Conservation (phyloP, 2,329 filamentous ascomycete species). For the Neurospora sp. region DNA sequence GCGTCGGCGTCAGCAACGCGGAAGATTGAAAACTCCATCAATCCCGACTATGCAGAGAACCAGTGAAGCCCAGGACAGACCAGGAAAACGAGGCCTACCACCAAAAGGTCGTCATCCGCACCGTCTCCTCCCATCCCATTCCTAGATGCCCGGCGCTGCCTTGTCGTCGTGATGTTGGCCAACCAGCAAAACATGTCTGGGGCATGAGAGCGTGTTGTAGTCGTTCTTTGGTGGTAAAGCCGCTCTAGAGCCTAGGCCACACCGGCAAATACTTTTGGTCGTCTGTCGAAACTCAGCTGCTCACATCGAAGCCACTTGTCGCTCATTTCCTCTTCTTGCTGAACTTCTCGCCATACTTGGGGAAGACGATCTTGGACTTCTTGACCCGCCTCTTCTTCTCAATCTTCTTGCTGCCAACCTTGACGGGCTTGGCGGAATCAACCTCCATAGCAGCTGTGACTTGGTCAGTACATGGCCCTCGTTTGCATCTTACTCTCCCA, state of each 20-base stretch:
- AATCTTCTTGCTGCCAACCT: slow-evolving; percentile 38
- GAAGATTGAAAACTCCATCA: background rate
- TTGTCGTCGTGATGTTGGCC: background rate
- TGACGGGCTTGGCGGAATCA: slow-evolving; percentile 33
- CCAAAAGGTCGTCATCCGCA: background rate
- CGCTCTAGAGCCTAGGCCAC: background rate
- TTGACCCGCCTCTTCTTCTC: slow-evolving; percentile 51
- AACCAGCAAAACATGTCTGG: background rate
- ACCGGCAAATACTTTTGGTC: background rate
- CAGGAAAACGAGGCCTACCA: background rate
- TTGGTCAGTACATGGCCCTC: slow-evolving; percentile 14
- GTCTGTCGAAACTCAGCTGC: slow-evolving; percentile 1
- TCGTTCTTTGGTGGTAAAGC: background rate
- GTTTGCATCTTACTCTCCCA: background rate
- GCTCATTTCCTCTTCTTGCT: slow-evolving; percentile 17
- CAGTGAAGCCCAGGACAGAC: background rate
- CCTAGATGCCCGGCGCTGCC: background rate
- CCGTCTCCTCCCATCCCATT: background rate
- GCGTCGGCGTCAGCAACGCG: background rate
- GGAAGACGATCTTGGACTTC: slow-evolving; percentile 49
- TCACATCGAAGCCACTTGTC: background rate
- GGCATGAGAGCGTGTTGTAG: background rate
- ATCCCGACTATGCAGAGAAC: background rate
- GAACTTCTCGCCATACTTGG: slow-evolving; percentile 34
- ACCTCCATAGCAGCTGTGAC: slow-evolving; percentile 43